Base-by-base conservation (phyloP, 2,329 filamentous ascomycete species). In the Colletotrichum godetiae region DNA sequence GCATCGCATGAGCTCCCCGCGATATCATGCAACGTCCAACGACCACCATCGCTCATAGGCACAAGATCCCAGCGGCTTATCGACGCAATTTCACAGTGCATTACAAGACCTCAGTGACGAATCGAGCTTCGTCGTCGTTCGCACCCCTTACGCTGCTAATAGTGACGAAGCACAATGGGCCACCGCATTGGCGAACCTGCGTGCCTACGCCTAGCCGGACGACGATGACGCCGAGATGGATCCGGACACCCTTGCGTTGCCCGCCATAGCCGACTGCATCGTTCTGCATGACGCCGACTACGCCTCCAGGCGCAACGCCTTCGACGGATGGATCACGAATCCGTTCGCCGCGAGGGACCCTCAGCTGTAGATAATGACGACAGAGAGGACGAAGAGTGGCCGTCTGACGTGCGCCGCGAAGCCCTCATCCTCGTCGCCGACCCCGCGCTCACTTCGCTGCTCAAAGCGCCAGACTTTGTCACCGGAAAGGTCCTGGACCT, bases 61-160 rank as follows among this genome's bases (percentile, higher is more conserved):
- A 13, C 37, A 1, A 49, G 29, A 64, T 27, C 61, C 35, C 46
- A 55, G 46, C 13, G 22, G 12, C 29, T 15, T 55, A 29, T 55
- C 31, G 3, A 6, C 42, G 11, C 29, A n/a, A 2, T 64, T 55
- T 5, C 31, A 31, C n/a, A 55, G 29, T 7, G n/a, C 31, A 2
- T 31, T 55, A 12, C n/a, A 64, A 35, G 8, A 22, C 31, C 61
- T 55, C 22, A 64, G 27, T 2, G 29, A 42, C 11, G 49, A 64
- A 64, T 37, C 29, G 61, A 46, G 61, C 19, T 63, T 64, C 61
- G 22, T 64, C 12, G 49, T 64, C 5, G 61, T 56, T n/a, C 31
- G 31, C 29, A 64, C 61, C n/a, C 46, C 61, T 27, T 55, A 64
- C 61, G 31, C n/a, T n/a, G 42, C 3, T 19, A 19, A 15, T 6